Evolutionary conservation across 768 basidiomycete genomes (phyloP).

Genomic region (Tricholoma sp.): DNA sequence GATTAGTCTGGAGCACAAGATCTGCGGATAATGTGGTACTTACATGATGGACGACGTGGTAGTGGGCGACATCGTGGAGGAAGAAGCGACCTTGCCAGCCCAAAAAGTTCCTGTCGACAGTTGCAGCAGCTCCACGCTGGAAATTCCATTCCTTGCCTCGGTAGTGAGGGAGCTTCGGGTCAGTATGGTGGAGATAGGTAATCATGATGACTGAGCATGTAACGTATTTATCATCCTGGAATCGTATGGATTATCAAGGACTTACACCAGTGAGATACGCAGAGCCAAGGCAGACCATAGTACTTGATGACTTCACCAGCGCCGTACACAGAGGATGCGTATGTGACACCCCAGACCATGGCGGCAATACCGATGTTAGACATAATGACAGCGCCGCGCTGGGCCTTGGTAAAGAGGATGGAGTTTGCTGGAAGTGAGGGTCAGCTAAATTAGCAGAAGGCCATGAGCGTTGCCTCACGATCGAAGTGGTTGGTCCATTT

Average conservation of each 20-base stretch:
- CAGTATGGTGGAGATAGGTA: constrained; percentile 66
- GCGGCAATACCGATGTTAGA: constrained; percentile 53
- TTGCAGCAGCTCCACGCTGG: constrained; percentile 57
- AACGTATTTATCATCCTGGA: not conserved
- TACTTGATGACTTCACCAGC: constrained; percentile 37
- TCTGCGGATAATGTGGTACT: constrained; percentile 9
- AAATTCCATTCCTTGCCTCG: constrained; percentile 55
- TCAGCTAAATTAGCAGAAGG: not conserved
- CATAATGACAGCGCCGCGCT: constrained; percentile 46
- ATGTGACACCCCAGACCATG: constrained; percentile 37
- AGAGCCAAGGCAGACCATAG: constrained; percentile 52
- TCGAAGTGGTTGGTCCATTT: constrained; percentile 66
- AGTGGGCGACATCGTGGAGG: constrained; percentile 62
- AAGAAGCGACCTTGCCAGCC: constrained; percentile 66
- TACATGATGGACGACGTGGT: constrained; percentile 60
- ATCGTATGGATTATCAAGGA: not conserved
- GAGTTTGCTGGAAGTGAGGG: constrained; percentile 38
- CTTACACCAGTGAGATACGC: constrained; percentile 52
- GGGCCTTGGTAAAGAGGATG: constrained; percentile 48
- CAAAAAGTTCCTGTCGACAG: constrained; percentile 52
- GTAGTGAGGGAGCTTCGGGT: constrained; percentile 52
- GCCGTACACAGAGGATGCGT: constrained; percentile 34
- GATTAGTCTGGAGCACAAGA: not conserved
- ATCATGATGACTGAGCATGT: constrained; percentile 41
- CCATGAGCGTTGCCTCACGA: constrained; percentile 33